phyloP scores from a whole-genome alignment of 2,329 filamentous ascomycete genomes.

The Calonectria montana region DNA sequence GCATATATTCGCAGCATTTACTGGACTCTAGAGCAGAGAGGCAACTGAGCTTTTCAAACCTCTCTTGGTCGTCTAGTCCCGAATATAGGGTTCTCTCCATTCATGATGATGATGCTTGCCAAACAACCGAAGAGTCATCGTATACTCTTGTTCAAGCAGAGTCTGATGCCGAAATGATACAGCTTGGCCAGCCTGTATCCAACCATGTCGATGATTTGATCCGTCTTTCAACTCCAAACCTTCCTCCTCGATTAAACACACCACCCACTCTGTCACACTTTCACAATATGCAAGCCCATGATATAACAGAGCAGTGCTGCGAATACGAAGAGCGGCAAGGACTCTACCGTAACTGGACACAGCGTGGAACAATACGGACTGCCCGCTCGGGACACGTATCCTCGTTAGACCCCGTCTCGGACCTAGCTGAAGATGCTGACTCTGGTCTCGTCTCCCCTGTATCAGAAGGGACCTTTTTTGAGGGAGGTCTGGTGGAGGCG shows the following conservation, averaged over 20 bases:
- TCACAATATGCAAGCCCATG: conserved; percentile 20
- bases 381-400: background rate
- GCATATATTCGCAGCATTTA: conserved; percentile 35
- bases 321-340: background rate
- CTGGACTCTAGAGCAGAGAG: conserved; percentile 32
- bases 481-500: conserved; percentile 38
- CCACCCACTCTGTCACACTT: conserved; percentile 34
- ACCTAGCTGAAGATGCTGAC: background rate
- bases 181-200: conserved; percentile 17
- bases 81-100: conserved; percentile 20
- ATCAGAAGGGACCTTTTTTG: conserved; percentile 30
- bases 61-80: conserved; percentile 33
- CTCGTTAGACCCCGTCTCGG: background rate
- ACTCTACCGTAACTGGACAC: background rate
- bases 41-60: conserved; percentile 33
- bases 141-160: conserved; percentile 33
- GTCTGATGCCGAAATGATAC: conserved; percentile 25
- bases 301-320: background rate
- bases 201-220: conserved; percentile 34
- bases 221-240: conserved; percentile 39
- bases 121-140: conserved; percentile 24
- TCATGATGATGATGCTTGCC: conserved; percentile 13
- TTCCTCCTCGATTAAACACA: conserved; percentile 40
- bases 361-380: background rate
- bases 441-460: background rate